A percentile compares a stretch with the other conserved stretches of the same genome.
phyloP scores from a whole-genome alignment of 164 flowering plant species.

The Annona cherimola region DNA sequence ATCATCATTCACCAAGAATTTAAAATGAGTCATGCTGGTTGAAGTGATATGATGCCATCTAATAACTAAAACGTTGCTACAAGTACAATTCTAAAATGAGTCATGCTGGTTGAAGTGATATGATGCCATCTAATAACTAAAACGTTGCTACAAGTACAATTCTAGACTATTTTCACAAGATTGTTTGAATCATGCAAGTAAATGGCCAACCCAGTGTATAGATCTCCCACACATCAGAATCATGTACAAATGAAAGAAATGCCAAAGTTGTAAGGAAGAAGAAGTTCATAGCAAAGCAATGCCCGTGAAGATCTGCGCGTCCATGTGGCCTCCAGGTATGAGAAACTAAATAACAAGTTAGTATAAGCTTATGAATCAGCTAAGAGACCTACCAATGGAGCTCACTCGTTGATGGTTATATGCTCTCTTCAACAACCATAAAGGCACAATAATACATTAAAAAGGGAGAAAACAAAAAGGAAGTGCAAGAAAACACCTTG shows the following conservation, averaged over 20 bases:
- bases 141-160: too few species aligned
- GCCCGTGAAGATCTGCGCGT: too few species aligned
- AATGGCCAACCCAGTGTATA: background rate
- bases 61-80: too few species aligned
- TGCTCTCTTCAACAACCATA: background rate
- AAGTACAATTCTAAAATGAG: too few species aligned
- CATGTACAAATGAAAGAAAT: too few species aligned
- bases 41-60: background rate
- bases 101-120: background rate
- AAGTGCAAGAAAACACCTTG: constrained; percentile 44
- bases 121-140: background rate
- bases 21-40: background rate
- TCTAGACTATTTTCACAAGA: background rate
- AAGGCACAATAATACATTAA: background rate
- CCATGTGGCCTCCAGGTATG: too few species aligned
- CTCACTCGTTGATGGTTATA: background rate
- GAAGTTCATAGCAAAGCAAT: too few species aligned
- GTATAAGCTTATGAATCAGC: too few species aligned
- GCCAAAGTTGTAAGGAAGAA: too few species aligned
- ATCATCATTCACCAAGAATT: background rate
- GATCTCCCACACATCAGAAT: background rate
- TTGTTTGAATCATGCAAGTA: background rate
- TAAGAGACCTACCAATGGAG: too few species aligned
- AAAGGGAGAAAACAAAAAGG: background rate
- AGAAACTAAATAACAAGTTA: too few species aligned